Base-by-base conservation (phyloP, 2,329 filamentous ascomycete genomes). In the Alternaria longipes region DNA sequence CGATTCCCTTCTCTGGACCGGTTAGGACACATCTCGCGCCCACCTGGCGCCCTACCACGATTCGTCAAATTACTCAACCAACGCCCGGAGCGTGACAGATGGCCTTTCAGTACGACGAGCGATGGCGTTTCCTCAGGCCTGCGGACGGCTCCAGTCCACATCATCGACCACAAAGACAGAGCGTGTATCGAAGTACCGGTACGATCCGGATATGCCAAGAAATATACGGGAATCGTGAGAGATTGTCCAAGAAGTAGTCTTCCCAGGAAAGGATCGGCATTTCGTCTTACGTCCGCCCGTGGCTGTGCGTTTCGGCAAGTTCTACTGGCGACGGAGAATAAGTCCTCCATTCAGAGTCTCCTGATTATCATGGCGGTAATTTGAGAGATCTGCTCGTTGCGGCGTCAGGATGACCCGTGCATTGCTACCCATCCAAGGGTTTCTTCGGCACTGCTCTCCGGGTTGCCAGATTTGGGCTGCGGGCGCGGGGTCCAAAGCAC, bases 251-350 rank as follows among this genome's bases (percentile, higher is more conserved):
- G 46, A 18, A 47, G 36, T 42, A 32, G 51, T 55, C 59, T 50
- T 56, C 47, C 56, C 62, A 24, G 58, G 68, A 56, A 59, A 70
- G 30, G 70, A 70, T 72, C 68, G 62, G 66, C 68, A 59, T 12
- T 18, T 4, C 47, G 56, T 60, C 54, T 53, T 47, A 61, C 47
- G 49, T 30, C 40, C 40, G 56, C 28, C 47, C 38, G 47, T 52
- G 47, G 54, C 50, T 58, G 49, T 42, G 36, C 42, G 42, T 49
- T 40, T 42, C 34, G 41, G 59, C 47, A 45, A 26, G 30, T 42
- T 30, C 28, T 42, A 44, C 42, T 44, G 14, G 47, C 51, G 42
- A 54, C 47, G 28, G 41, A 41, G 26, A 58, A 61, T 42, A 45
- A 26, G 42, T 32, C 41, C 28, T 36, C 54, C 47, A 24, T 53